Conservation (phyloP, 2,329 filamentous ascomycete genomes). For the Clarireedia paspali region DNA sequence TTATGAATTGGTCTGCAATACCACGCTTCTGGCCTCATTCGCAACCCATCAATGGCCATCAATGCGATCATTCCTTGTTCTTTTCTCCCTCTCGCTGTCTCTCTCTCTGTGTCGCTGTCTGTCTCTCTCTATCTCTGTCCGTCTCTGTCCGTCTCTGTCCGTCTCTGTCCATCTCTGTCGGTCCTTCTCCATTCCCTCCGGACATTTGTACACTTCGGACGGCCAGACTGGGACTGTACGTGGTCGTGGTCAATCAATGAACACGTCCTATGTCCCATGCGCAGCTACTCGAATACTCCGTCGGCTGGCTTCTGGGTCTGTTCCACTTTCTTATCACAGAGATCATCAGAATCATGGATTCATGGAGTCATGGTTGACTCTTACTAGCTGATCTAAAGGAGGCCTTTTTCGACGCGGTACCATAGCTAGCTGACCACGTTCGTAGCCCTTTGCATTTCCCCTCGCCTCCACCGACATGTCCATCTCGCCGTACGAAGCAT, state of each 20-base stretch:
- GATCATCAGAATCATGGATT: not conserved
- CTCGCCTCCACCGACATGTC: not conserved
- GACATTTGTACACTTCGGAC: not conserved
- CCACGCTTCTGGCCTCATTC: not conserved
- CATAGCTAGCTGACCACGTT: not conserved
- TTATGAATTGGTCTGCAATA: not conserved
- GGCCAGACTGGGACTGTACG: not conserved
- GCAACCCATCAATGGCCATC: not conserved
- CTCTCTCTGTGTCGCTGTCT: no score
- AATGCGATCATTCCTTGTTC: not conserved
- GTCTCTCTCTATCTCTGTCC: not conserved
- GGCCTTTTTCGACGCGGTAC: not conserved
- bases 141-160: no score
- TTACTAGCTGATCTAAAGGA: not conserved
- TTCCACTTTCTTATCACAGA: not conserved
- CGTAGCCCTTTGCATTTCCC: not conserved
- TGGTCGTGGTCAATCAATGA: not conserved
- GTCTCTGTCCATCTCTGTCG: no score
- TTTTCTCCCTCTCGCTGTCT: not conserved
- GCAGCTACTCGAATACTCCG: not conserved
- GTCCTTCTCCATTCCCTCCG: not conserved
- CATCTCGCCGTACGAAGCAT: not conserved
- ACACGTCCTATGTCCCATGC: not conserved
- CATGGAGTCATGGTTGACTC: not conserved
- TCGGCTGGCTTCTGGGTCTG: not conserved